These are phyloP conservation scores for Globisporangium mamillatum DNA, from an alignment of 352 stramenopile species.

Conservation along the genomic window DNA sequence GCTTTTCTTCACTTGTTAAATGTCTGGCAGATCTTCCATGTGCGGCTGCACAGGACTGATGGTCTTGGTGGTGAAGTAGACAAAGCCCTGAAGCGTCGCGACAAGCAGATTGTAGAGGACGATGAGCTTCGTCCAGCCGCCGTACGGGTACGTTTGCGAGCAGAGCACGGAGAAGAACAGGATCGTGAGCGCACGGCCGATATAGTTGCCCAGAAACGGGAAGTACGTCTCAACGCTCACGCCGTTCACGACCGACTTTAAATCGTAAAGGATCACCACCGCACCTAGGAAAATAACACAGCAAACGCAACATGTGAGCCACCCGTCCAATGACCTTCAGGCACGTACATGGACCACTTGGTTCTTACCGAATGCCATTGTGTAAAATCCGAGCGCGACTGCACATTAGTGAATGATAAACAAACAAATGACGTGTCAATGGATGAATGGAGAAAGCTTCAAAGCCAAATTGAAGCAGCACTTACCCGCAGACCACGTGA, in stretches of 20 bases:
- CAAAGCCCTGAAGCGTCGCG: constrained; percentile 69
- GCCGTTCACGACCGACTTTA: constrained; percentile 82
- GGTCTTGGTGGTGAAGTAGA: constrained; percentile 83
- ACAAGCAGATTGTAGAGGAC: constrained; percentile 78
- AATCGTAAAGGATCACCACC: constrained; percentile 78
- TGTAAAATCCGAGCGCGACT: constrained; percentile 80
- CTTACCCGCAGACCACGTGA: constrained; percentile 56
- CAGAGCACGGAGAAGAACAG: constrained; percentile 81
- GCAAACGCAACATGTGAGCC: not conserved
- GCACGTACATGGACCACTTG: not conserved
- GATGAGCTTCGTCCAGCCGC: constrained; percentile 68
- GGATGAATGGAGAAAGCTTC: not conserved
- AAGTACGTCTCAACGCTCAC: constrained; percentile 83
- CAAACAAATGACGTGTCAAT: constrained; percentile 14
- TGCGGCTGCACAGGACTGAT: constrained; percentile 51
- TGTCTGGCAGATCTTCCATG: constrained; percentile 67
- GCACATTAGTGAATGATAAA: not conserved
- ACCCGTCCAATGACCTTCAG: not conserved
- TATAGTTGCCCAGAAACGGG: constrained; percentile 86
- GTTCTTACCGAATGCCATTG: constrained; percentile 76
- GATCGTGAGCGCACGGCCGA: constrained; percentile 76
- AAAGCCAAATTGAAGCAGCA: not conserved
- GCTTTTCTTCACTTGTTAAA: constrained; percentile 22
- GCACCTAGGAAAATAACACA: constrained; percentile 28
- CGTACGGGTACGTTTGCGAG: constrained; percentile 61